Conservation (phyloP, 2,329 filamentous ascomycete genomes). For the Biscogniauxia mediterranea region DNA sequence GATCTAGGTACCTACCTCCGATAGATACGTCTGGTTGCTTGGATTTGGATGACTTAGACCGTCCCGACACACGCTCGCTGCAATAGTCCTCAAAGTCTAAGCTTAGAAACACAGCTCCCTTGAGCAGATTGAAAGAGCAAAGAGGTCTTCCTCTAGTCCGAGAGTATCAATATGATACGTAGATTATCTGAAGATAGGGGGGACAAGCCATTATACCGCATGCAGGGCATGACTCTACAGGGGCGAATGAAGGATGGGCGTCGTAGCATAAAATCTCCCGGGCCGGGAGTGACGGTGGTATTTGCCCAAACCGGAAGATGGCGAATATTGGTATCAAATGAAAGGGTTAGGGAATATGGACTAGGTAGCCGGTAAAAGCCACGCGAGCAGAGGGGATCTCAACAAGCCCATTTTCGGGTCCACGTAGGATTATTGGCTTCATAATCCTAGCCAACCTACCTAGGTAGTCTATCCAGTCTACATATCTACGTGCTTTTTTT, state of each 20-base stretch:
- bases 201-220: neutral
- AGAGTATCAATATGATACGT: neutral
- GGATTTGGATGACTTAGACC: no score
- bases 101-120: no score
- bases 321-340: neutral
- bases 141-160: no score
- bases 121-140: no score
- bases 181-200: neutral
- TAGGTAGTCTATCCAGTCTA: no score
- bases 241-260: no score
- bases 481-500: no score
- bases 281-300: neutral
- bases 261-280: neutral
- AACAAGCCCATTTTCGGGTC: neutral
- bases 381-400: neutral
- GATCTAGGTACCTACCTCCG: no score
- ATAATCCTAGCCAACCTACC: neutral
- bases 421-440: neutral
- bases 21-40: no score
- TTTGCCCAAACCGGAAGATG: neutral
- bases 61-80: no score
- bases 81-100: no score
- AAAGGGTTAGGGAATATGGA: neutral
- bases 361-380: neutral
- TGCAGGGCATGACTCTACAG: neutral